Evolutionary conservation across 306 rosid species (phyloP).

Genomic region (Malus domestica): ASM211411v1 NC_041800.1:25969733-25970232

Average conservation of each 20-base stretch:
- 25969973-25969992: slow-evolving; percentile 51
- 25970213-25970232: not conserved
- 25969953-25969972: not conserved
- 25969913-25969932: not conserved
- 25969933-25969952: not conserved
- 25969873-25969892: slow-evolving; percentile 50
- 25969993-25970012: slow-evolving; percentile 80
- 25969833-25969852: slow-evolving; percentile 48
- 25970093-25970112: not conserved
- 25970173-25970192: not conserved
- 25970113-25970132: not conserved
- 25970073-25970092: not conserved
- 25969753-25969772: slow-evolving; percentile 2
- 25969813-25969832: slow-evolving; percentile 7
- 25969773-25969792: slow-evolving; percentile 3
- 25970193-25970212: not conserved
- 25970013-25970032: slow-evolving; percentile 75
- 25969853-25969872: slow-evolving; percentile 85
- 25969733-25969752: slow-evolving; percentile 1
- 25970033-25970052: slow-evolving; percentile 78
- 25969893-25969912: not conserved
- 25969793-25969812: not conserved
- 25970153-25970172: not conserved
- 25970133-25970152: not conserved
- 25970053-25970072: slow-evolving; percentile 7